A percentile compares a stretch with the other conserved stretches of the same genome.
phyloP scores from a whole-genome alignment of 2,329 filamentous ascomycete species.

The Fusarium decemcellulare region DNA sequence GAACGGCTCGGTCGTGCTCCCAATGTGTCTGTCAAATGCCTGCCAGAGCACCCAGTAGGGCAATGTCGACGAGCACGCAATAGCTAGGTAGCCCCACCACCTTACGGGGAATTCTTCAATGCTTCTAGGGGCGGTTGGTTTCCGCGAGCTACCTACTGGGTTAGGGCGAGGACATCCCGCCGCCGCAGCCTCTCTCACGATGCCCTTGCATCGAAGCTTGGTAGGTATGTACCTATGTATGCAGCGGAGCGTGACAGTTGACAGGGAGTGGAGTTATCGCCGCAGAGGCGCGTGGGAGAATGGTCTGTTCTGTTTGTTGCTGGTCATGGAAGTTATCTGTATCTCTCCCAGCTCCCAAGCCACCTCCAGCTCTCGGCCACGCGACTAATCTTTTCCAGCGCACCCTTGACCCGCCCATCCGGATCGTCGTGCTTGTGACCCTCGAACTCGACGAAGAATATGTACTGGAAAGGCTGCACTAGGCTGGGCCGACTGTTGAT shows the following conservation, averaged over 20 bases:
- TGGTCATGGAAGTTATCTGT: conserved; percentile 42
- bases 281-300: conserved; percentile 16
- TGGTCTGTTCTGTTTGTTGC: conserved; percentile 33
- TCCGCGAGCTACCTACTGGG: conserved; percentile 13
- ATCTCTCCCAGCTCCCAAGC: conserved; percentile 76
- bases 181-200: conserved; percentile 12
- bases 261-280: conserved; percentile 13
- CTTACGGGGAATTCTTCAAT: conserved; percentile 42
- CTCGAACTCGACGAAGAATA: conserved; percentile 94
- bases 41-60: conserved; percentile 22
- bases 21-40: conserved; percentile 14
- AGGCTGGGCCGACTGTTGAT: conserved; percentile 90
- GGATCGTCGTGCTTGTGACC: conserved; percentile 68
- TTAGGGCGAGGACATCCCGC: conserved; percentile 31
- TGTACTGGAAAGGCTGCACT: conserved; percentile 84
- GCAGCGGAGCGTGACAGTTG: conserved; percentile 13
- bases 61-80: conserved; percentile 37
- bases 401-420: conserved; percentile 70
- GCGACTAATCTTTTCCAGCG: conserved; percentile 69
- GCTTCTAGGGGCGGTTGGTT: conserved; percentile 19
- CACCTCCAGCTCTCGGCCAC: conserved; percentile 76
- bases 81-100: conserved; percentile 36
- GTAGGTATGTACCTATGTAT: neutral
- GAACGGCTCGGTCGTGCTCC: conserved; percentile 18
- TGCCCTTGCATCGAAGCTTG: conserved; percentile 20